Evolutionary conservation across 495 filamentous ascomycete genomes (phyloP), one percentile per base, ranked within the genome.

Genomic region (Tirmania nivea): DNA sequence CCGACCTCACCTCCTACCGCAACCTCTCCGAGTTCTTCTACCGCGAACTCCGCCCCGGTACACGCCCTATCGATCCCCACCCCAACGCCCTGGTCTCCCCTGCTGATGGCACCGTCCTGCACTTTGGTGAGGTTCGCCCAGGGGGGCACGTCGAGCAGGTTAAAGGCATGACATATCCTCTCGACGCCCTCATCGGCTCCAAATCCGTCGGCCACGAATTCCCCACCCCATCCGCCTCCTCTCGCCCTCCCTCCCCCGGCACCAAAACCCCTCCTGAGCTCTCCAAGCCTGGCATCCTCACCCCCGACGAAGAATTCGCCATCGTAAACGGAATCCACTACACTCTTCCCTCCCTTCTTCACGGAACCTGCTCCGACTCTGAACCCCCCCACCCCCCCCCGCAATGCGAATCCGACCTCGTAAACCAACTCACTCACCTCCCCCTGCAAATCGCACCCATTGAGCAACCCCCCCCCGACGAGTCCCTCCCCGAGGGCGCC

Each of bases 11-110:
- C 64, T 74, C 71, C 48, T 99, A 93, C 65, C 81, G 84, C 0
- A 99, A 99, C 64, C 75, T 99, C 20, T 84, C 90, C 1, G 78
- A 88, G 51, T 99, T 99, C 73, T 99, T 99, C 71, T 99, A 95
- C 68, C 85, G 90, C 54, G 82, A 77, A 11, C 69, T 99, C 52
- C 96, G 93, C 65, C 86, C 87, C 11, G 90, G 88, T 14, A 77
- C 75, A 5, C 81, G 90, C n/a, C 87, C 89, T 2, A 69, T 96
- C 11, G 86, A 95, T 63, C 74, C 82, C 0, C 81, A 87, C 60
- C 76, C 75, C 2, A 79, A 78, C 57, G 80, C 84, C 2, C 70
- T 97, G 10, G 66, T 96, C 2, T 84, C 86, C 0, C 90, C 90
- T 11, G 76, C 92, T 12, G 90, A 99, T 66, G 92, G 90, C 9